Percentiles rank a stretch among this genome's conserved stretches.
Evolutionary conservation across 371 early-diverging fungal species (phyloP).

Genomic region (Mortierella sp.): DNA sequence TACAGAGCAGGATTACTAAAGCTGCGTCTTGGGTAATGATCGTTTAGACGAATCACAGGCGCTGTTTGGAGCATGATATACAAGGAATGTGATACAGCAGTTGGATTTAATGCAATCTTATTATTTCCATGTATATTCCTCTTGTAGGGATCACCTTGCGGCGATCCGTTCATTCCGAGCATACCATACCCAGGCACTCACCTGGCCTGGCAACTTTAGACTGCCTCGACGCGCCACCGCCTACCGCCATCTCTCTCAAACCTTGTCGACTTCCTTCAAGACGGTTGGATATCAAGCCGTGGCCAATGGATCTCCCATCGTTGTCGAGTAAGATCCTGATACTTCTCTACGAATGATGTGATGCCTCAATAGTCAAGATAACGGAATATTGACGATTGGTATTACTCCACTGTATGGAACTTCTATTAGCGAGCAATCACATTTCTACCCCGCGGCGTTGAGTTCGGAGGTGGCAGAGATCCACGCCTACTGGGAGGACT

Average conservation of each 20-base stretch:
- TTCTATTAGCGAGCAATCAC: slow-evolving; percentile 34
- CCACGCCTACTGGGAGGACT: slow-evolving; percentile 74
- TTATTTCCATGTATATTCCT: not conserved
- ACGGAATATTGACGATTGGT: slow-evolving; percentile 7
- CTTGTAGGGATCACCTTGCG: slow-evolving; percentile 30
- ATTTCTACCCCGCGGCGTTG: slow-evolving; percentile 53
- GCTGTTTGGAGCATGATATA: not conserved
- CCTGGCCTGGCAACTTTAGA: slow-evolving; percentile 63
- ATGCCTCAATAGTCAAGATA: not conserved
- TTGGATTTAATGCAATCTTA: not conserved
- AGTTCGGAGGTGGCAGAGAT: slow-evolving; percentile 68
- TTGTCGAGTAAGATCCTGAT: slow-evolving; percentile 23
- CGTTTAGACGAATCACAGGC: not conserved
- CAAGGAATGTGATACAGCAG: not conserved
- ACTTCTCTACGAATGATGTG: not conserved
- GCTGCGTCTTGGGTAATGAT: slow-evolving; percentile 63
- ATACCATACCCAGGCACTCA: slow-evolving; percentile 63
- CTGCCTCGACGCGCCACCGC: slow-evolving; percentile 64
- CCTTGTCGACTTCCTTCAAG: slow-evolving; percentile 43
- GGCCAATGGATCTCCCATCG: slow-evolving; percentile 16
- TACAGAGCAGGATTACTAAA: slow-evolving; percentile 74
- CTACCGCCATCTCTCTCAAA: slow-evolving; percentile 59
- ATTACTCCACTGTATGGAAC: not conserved
- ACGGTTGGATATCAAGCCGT: slow-evolving; percentile 22
- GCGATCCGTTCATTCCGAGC: slow-evolving; percentile 66